Conservation (phyloP, 2,329 filamentous ascomycete species). For the Fonsecaea nubica region DNA sequence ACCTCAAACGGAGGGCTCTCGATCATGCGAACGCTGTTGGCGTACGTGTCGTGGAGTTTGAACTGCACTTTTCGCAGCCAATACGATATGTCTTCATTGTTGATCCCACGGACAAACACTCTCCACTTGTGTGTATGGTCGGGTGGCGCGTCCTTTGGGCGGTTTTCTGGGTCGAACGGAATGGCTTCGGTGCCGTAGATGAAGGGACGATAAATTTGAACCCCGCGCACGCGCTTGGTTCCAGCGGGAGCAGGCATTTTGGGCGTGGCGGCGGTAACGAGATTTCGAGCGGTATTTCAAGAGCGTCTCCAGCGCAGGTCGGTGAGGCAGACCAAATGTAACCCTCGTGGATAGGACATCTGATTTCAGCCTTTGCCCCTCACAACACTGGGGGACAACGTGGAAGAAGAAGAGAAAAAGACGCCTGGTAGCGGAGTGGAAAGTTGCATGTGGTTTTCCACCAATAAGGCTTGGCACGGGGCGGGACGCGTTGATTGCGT, state of each 20-base stretch:
- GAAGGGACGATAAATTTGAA: constrained; percentile 57
- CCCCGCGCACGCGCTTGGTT: constrained; percentile 61
- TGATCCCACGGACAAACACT: constrained; percentile 88
- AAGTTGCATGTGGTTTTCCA: background rate
- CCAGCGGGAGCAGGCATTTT: constrained; percentile 61
- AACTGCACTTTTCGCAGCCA: constrained; percentile 98
- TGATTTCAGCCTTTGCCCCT: background rate
- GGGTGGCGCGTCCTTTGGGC: constrained; percentile 76
- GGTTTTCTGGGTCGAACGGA: constrained; percentile 76
- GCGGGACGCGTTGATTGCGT: background rate
- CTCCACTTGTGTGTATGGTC: constrained; percentile 98
- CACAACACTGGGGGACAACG: background rate
- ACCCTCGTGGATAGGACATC: background rate
- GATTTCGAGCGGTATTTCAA: background rate
- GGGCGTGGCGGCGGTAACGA: background rate
- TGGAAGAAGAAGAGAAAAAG: background rate
- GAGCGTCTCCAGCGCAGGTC: background rate
- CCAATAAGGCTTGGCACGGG: background rate
- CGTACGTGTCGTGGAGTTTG: constrained; percentile 96
- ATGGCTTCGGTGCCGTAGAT: constrained; percentile 81
- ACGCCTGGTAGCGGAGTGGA: background rate
- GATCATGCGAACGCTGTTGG: constrained; percentile 84
- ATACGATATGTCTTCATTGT: constrained; percentile 88
- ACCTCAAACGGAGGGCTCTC: constrained; percentile 84
- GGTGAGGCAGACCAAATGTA: background rate